These are phyloP conservation scores for Heterococcus sp. DNA, from an alignment of 108 stramenopile species.

Conservation along the genomic window DNA sequence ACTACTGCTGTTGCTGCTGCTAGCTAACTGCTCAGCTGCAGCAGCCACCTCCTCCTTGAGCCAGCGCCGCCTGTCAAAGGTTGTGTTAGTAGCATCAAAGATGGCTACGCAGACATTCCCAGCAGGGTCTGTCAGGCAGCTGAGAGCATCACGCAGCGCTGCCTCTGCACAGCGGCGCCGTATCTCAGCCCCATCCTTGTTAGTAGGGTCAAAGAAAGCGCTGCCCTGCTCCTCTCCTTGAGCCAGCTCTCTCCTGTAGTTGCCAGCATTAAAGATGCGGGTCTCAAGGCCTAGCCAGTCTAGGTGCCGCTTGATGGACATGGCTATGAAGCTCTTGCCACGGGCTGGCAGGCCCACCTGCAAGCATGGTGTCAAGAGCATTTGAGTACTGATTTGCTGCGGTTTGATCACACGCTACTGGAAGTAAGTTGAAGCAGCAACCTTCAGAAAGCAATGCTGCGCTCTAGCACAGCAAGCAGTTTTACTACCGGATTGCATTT, in stretches of 20 bases:
- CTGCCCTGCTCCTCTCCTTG: neutral
- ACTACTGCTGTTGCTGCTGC: neutral
- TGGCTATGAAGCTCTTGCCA: conserved; percentile 37
- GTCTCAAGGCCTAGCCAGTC: conserved; percentile 39
- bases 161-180: conserved; percentile 22
- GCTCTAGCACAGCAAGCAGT: too few species aligned
- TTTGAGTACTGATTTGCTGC: too few species aligned
- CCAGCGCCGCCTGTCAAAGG: conserved; percentile 12
- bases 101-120: conserved; percentile 18
- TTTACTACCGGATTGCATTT: too few species aligned
- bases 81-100: conserved; percentile 39
- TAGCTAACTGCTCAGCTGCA: neutral
- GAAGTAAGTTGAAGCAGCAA: too few species aligned
- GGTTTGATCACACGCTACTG: too few species aligned
- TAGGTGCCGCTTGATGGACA: conserved; percentile 42
- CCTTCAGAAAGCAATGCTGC: too few species aligned
- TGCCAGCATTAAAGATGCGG: conserved; percentile 34
- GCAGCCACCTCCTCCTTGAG: conserved; percentile 5
- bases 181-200: conserved; percentile 17
- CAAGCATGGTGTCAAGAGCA: too few species aligned
- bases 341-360: conserved; percentile 22
- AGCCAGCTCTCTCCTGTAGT: conserved; percentile 19
- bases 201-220: conserved; percentile 18
- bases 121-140: conserved; percentile 1
- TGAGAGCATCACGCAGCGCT: conserved; percentile 13